Base-by-base conservation (phyloP, 768 basidiomycete genomes). In the Fomitopsis pulvina region DNA sequence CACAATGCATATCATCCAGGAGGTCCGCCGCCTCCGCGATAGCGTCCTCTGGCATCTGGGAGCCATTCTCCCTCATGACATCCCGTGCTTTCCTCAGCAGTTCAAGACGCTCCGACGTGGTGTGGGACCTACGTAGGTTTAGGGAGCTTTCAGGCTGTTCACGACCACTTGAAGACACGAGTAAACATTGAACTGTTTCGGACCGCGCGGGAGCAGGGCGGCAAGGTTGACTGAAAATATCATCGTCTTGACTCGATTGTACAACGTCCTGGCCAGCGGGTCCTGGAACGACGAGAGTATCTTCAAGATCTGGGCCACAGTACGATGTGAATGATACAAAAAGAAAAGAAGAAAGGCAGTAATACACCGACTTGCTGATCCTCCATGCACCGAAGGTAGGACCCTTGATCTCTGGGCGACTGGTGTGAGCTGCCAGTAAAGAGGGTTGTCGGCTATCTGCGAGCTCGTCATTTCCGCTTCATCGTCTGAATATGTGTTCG, bases 1-100 rank as follows among this genome's bases (percentile, higher is more conserved):
- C 66, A 14, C 66, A 63, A 32, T 74, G 72, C 16, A 82, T 74
- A 56, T 71, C 66, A 53, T 75, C 69, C 4, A 75, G 71, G 26
- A 79, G 55, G 29, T 58, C 66, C 16, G 71, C 69, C 8, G 76
- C 77, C 24, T 72, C 70, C 12, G 75, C 54, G 12, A 81, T 67
- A 53, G 80, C 78, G 21, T 75, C 65, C 22, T 75, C 63, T 14
- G 75, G 68, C 27, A 76, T 66, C 50, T 81, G 79, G 18, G 78
- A 78, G 7, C 64, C 71, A 8, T 70, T 71, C 11, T 68, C 66
- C 7, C 65, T 53, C 12, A 81, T 57, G 10, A 70, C 68, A 8
- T 68, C 68, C 51, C 74, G 76, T 10, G 75, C 72, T 9, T 67
- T 66, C 47, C 68, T 68, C 22, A 79, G 57, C 4, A 66, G 71